phyloP scores from a whole-genome alignment of 495 filamentous ascomycete genomes.

The Rhypophila decipiens region DNA sequence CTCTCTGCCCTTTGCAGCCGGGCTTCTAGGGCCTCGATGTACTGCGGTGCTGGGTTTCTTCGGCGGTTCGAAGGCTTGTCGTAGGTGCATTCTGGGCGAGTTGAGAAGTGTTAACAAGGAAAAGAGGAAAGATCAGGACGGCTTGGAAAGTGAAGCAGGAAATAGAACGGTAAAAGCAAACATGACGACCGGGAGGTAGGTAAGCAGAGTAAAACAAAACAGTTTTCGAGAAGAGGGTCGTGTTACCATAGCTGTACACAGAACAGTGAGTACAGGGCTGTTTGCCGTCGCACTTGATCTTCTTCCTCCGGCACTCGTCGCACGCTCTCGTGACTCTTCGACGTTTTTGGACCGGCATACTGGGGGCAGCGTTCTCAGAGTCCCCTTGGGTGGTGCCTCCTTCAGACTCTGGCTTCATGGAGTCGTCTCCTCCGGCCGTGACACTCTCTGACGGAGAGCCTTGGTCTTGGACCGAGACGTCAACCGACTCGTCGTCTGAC shows the following conservation, averaged over 20 bases:
- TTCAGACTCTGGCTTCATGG: conserved; percentile 22
- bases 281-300: conserved; percentile 98
- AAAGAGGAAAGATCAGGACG: too few relatives aligned
- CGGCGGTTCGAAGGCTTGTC: conserved; percentile 95
- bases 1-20: conserved; percentile 79
- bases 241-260: conserved; percentile 94
- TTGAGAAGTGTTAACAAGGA: conserved; percentile 29
- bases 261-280: conserved; percentile 97
- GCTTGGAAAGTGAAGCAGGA: too few relatives aligned
- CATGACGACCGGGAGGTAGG: too few relatives aligned
- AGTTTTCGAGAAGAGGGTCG: too few relatives aligned
- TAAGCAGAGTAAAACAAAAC: too few relatives aligned
- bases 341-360: conserved; percentile 71
- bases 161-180: too few relatives aligned
- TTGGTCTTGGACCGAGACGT: conserved; percentile 25
- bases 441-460: conserved; percentile 26
- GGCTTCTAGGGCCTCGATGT: conserved; percentile 84
- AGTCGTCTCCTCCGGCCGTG: conserved; percentile 13
- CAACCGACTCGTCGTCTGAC: conserved; percentile 31
- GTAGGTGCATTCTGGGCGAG: conserved; percentile 91
- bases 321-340: conserved; percentile 85
- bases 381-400: conserved; percentile 13
- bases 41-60: conserved; percentile 90
- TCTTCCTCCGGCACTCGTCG: conserved; percentile 94
- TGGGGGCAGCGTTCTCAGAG: conserved; percentile 19